Conservation (phyloP, 352 stramenopile genomes). For the Peronospora belbahrii region DNA sequence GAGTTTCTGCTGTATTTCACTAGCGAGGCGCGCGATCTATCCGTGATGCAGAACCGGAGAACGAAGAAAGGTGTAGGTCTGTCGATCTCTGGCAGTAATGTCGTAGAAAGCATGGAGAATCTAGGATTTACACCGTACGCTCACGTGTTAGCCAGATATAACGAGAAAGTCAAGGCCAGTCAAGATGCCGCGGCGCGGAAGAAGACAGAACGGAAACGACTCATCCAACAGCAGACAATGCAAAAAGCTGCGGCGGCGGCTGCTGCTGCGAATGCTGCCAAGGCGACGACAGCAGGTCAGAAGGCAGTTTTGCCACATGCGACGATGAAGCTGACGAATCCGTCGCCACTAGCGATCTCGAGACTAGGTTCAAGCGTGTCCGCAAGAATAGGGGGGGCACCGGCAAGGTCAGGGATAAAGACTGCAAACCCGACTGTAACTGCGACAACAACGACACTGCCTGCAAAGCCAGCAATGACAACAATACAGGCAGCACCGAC, state of each 20-base stretch:
- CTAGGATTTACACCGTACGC: slow-evolving; percentile 64
- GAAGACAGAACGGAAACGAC: slow-evolving; percentile 57
- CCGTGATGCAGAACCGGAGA: slow-evolving; percentile 44
- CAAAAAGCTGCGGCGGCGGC: slow-evolving; percentile 17
- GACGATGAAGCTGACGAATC: background rate
- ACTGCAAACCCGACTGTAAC: background rate
- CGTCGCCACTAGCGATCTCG: background rate
- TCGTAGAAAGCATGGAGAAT: slow-evolving; percentile 61
- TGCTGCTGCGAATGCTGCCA: slow-evolving; percentile 11
- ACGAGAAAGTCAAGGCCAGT: slow-evolving; percentile 58
- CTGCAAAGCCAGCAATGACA: background rate
- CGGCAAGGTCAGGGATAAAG: background rate
- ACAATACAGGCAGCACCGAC: background rate
- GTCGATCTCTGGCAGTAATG: slow-evolving; percentile 48
- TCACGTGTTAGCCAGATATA: slow-evolving; percentile 47
- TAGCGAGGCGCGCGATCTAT: slow-evolving; percentile 67
- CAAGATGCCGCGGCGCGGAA: slow-evolving; percentile 51
- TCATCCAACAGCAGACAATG: slow-evolving; percentile 28
- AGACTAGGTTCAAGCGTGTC: slow-evolving; percentile 5
- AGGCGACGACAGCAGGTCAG: slow-evolving; percentile 1
- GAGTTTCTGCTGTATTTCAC: slow-evolving; percentile 81
- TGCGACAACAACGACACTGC: background rate
- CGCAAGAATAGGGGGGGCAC: background rate
- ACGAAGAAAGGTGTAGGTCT: slow-evolving; percentile 43
- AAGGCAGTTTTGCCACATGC: background rate